Evolutionary conservation across 2,329 filamentous ascomycete species (phyloP).

Genomic region (Neurospora crassa): DNA sequence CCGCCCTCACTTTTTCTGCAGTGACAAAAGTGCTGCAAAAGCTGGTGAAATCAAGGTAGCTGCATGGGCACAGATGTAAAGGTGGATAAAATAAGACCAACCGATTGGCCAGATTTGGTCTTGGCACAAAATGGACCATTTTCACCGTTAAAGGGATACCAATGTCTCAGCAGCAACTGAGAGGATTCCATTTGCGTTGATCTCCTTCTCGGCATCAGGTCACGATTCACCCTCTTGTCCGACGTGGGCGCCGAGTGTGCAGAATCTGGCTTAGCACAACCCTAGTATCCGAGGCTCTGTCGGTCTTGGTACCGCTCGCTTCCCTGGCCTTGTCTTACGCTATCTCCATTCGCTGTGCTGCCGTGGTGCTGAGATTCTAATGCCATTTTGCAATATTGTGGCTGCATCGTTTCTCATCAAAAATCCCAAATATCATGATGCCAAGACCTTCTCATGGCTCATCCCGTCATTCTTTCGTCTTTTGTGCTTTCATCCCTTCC

Average conservation of each 20-base stretch:
- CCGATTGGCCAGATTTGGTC: too few species aligned
- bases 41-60: too few species aligned
- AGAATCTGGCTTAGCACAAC: not conserved
- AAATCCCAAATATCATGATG: not conserved
- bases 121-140: too few species aligned
- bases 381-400: not conserved
- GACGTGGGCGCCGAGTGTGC: not conserved
- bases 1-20: too few species aligned
- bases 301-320: not conserved
- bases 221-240: not conserved
- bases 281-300: not conserved
- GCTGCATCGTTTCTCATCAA: not conserved
- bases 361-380: not conserved
- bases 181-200: not conserved
- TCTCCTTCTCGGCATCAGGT: not conserved
- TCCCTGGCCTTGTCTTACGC: not conserved
- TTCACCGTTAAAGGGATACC: too few species aligned
- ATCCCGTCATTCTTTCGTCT: not conserved
- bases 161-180: not conserved
- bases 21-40: too few species aligned
- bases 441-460: not conserved
- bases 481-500: not conserved
- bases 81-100: too few species aligned
- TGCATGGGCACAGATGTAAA: too few species aligned
- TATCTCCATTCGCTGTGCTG: not conserved